Conservation (phyloP, 2,329 filamentous ascomycete species). For the Apiospora aurea region DNA sequence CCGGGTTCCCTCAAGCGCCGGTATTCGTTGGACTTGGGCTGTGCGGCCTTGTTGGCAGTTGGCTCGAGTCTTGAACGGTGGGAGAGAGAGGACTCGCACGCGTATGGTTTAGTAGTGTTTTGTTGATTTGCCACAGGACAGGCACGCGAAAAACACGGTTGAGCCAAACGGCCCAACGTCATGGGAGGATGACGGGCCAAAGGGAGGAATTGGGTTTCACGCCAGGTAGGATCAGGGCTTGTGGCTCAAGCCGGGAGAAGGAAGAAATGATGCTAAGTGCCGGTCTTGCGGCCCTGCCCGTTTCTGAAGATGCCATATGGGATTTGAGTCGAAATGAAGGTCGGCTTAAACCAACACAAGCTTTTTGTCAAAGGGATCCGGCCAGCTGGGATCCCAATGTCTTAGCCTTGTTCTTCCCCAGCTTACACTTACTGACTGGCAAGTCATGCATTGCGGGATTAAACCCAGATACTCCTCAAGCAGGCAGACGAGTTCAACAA, state of each 20-base stretch:
- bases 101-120: neutral
- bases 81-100: neutral
- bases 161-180: neutral
- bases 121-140: neutral
- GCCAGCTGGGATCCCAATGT: neutral
- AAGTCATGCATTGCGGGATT: neutral
- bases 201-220: constrained; percentile 10
- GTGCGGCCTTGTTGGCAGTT: constrained; percentile 34
- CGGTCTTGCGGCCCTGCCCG: constrained; percentile 9
- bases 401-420: neutral
- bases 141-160: neutral
- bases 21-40: constrained; percentile 40
- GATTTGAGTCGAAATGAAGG: neutral
- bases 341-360: neutral
- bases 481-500: neutral
- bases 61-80: constrained; percentile 28
- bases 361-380: constrained; percentile 2
- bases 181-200: neutral
- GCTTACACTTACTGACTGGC: neutral
- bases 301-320: neutral
- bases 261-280: constrained; percentile 7
- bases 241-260: constrained; percentile 5
- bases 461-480: neutral
- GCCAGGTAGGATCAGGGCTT: constrained; percentile 15
- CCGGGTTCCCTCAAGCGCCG: constrained; percentile 49